phyloP scores from a whole-genome alignment of 176 grass and related monocot species.

The Aegilops tauschii region DNA sequence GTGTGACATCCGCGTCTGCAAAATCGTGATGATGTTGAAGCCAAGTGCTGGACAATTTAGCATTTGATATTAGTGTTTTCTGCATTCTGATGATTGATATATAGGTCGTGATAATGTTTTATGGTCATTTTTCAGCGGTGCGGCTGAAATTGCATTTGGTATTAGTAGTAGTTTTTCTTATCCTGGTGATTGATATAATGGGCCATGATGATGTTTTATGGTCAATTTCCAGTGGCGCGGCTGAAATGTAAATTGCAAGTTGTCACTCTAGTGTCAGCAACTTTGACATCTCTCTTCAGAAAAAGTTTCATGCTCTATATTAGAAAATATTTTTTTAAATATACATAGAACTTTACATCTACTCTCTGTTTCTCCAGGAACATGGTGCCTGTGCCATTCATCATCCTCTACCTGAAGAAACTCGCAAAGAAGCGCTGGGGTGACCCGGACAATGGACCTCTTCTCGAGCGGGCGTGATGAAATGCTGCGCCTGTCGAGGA shows the following conservation, averaged over 20 bases:
- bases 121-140: neutral
- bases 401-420: constrained; percentile 84
- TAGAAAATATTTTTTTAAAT: neutral
- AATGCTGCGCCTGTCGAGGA: constrained; percentile 86
- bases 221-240: neutral
- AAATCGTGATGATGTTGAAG: neutral
- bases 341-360: neutral
- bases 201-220: neutral
- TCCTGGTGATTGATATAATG: neutral
- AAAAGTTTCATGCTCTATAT: neutral
- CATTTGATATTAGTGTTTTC: neutral
- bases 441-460: constrained; percentile 55
- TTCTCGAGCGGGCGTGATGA: constrained; percentile 65
- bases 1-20: too few relatives aligned
- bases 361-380: constrained; percentile 58
- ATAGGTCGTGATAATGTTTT: too few relatives aligned
- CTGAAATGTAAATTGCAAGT: neutral
- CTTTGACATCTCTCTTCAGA: neutral
- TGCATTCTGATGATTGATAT: neutral
- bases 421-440: constrained; percentile 55
- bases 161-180: neutral
- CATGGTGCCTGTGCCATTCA: constrained; percentile 83
- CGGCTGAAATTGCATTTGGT: neutral
- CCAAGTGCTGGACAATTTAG: neutral
- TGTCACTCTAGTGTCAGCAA: neutral